phyloP scores from a whole-genome alignment of 352 stramenopile species.

The Blastocystis sp. region DNA sequence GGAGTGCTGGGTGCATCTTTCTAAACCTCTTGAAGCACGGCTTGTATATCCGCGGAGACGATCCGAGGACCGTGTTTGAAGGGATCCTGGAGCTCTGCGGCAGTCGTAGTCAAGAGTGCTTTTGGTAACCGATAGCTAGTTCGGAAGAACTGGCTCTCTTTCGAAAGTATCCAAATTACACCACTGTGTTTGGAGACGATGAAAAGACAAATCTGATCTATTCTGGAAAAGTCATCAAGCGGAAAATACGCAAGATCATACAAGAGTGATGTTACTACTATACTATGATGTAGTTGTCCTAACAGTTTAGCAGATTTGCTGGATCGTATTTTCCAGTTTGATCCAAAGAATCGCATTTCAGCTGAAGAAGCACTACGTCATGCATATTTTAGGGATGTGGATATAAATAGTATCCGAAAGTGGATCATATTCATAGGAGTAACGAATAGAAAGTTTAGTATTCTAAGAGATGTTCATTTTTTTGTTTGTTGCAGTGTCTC shows the following conservation, averaged over 20 bases:
- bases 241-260: neutral
- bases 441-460: neutral
- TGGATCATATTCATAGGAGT: neutral
- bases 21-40: slow-evolving; percentile 21
- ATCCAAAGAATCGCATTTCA: slow-evolving; percentile 24
- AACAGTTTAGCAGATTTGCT: slow-evolving; percentile 5
- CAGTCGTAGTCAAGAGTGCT: neutral
- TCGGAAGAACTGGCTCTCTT: neutral
- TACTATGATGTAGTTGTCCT: neutral
- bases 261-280: neutral
- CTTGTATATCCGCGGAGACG: slow-evolving; percentile 71
- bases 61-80: neutral
- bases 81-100: slow-evolving; percentile 2
- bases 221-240: neutral
- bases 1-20: slow-evolving; percentile 74
- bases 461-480: neutral
- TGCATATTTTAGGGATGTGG: neutral
- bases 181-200: neutral
- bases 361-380: neutral
- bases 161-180: neutral
- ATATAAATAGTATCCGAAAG: slow-evolving; percentile 28
- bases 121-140: neutral
- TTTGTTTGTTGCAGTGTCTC: neutral
- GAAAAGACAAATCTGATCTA: neutral
- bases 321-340: slow-evolving; percentile 18